Evolutionary conservation across 257 asterid genomes (phyloP).

Genomic region (Petunia axillaris): DNA sequence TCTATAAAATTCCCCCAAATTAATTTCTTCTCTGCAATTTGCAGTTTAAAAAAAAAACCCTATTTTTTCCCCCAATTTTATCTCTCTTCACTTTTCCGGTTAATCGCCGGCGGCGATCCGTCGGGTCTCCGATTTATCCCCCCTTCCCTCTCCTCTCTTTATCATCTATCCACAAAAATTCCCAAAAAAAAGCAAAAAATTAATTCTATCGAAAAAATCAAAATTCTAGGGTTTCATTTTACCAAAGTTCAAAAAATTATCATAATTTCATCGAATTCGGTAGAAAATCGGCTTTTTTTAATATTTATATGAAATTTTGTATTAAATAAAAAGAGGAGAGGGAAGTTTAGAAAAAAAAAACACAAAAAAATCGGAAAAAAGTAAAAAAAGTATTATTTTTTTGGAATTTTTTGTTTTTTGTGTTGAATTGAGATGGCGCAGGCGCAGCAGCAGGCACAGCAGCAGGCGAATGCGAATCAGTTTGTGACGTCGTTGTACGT

Average conservation of each 20-base stretch:
- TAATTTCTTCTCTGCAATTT: conserved; percentile 25
- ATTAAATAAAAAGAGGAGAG: conserved; percentile 85
- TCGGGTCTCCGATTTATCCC: conserved; percentile 52
- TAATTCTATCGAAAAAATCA: conserved; percentile 42
- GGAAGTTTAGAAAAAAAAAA: conserved; percentile 61
- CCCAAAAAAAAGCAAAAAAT: conserved; percentile 34
- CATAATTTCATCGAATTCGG: conserved; percentile 27
- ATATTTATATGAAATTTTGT: conserved; percentile 28
- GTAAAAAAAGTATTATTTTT: conserved; percentile 28
- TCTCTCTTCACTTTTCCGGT: conserved; percentile 27
- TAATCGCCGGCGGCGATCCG: conserved; percentile 48
- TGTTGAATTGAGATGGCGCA: conserved; percentile 65
- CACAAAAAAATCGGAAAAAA: conserved; percentile 43
- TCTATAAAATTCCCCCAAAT: neutral
- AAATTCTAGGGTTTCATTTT: conserved; percentile 37
- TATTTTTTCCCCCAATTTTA: neutral
- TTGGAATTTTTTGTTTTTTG: conserved; percentile 23
- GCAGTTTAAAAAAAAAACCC: conserved; percentile 29
- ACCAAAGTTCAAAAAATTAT: conserved; percentile 25
- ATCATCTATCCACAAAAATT: conserved; percentile 23
- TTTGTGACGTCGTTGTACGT: conserved; percentile 83
- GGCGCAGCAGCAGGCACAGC: conserved; percentile 65
- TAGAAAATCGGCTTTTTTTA: conserved; percentile 11
- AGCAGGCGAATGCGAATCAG: conserved; percentile 56
- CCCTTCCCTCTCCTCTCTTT: conserved; percentile 59